A percentile compares a stretch with the other conserved stretches of the same genome.
Conservation (phyloP, 768 basidiomycete species). For the Boletus fagicola region DNA sequence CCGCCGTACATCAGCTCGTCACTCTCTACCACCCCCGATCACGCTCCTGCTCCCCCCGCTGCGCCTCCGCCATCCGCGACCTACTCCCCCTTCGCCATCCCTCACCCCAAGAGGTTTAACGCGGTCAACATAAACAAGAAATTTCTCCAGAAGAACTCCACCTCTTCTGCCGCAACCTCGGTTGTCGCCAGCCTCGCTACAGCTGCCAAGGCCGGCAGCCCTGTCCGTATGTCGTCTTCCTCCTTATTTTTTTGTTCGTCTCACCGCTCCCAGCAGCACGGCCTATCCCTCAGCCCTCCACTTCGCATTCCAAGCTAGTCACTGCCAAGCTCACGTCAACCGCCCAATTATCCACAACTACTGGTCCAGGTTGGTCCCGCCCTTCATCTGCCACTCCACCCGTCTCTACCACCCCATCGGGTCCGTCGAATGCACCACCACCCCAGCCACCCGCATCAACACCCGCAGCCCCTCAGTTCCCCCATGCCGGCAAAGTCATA, state of each 20-base stretch:
- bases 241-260: background rate
- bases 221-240: slow-evolving; percentile 47
- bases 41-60: slow-evolving; percentile 7
- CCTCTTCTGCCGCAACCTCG: slow-evolving; percentile 49
- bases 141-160: slow-evolving; percentile 87
- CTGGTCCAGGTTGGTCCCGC: slow-evolving; percentile 75
- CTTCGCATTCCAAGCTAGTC: slow-evolving; percentile 76
- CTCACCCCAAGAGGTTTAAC: slow-evolving; percentile 81
- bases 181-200: slow-evolving; percentile 40
- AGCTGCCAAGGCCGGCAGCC: slow-evolving; percentile 48
- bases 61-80: slow-evolving; percentile 8
- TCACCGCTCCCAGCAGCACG: slow-evolving; percentile 47
- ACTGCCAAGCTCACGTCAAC: slow-evolving; percentile 82
- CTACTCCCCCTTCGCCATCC: slow-evolving; percentile 31
- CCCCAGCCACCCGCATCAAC: slow-evolving; percentile 43
- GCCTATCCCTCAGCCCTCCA: slow-evolving; percentile 50
- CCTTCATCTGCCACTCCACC: slow-evolving; percentile 73
- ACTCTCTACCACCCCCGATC: slow-evolving; percentile 20
- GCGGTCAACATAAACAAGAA: slow-evolving; percentile 95
- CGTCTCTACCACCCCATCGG: slow-evolving; percentile 47
- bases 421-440: slow-evolving; percentile 42
- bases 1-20: slow-evolving; percentile 7
- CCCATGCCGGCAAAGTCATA: slow-evolving; percentile 63
- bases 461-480: slow-evolving; percentile 48
- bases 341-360: slow-evolving; percentile 52